phyloP scores from a whole-genome alignment of 345 rosid genomes.

The Trapa bicornis region DNA sequence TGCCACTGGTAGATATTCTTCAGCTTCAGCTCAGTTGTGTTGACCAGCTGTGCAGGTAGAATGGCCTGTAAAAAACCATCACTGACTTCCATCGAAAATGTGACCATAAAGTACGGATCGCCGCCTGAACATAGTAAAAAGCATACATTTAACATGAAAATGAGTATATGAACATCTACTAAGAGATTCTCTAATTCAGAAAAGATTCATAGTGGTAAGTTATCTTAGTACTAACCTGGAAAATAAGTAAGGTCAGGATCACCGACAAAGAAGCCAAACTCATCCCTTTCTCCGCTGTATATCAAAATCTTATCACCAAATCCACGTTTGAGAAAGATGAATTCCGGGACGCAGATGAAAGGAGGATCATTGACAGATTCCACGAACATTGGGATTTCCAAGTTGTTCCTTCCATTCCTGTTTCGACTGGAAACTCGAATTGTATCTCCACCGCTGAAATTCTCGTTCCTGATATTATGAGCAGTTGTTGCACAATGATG shows the following conservation, averaged over 20 bases:
- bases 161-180: not conserved
- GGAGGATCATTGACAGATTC: conserved; percentile 83
- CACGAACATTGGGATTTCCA: conserved; percentile 45
- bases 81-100: conserved; percentile 68
- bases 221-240: conserved; percentile 33
- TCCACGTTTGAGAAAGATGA: conserved; percentile 31
- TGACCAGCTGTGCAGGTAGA: conserved; percentile 58
- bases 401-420: conserved; percentile 51
- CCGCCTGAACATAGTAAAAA: conserved; percentile 28
- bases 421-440: conserved; percentile 55
- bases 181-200: not conserved
- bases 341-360: conserved; percentile 40
- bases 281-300: conserved; percentile 34
- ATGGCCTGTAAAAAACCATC: conserved; percentile 51
- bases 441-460: conserved; percentile 67
- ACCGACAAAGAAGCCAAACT: conserved; percentile 59
- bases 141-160: not conserved
- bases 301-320: conserved; percentile 33
- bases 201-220: not conserved
- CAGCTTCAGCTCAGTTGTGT: conserved; percentile 66
- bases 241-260: conserved; percentile 67
- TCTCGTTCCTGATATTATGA: conserved; percentile 38
- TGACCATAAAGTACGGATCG: conserved; percentile 35
- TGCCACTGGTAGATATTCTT: conserved; percentile 57
- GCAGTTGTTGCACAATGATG: not conserved